Evolutionary conservation across 345 rosid species (phyloP), one percentile per base, ranked within the genome.

Genomic region (Citrus glauca): DNA sequence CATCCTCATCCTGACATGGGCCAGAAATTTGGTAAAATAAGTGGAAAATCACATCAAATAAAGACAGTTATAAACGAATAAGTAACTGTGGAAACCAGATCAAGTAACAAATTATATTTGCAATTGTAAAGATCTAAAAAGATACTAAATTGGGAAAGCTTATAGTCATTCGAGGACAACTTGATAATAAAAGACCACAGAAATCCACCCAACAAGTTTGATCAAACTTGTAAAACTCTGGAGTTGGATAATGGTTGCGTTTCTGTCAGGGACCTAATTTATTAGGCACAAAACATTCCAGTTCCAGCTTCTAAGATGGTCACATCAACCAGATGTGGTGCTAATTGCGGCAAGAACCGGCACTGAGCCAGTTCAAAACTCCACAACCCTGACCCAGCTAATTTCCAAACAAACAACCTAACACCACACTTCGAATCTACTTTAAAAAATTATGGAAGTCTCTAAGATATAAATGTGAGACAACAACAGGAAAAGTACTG

Each of bases 1-100:
- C 90, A 37, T 91, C 97, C 84, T 93, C 98, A 65, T 93, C 99
- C 98, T 95, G 88, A 27, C 81, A 85, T 28, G 14, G 40, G 64
- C 60, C 67, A 67, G 71, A 25, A 70, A 59, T 9, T 35, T 42
- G 38, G 60, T 7, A 53, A 71, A 27, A 35, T 33, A 25, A 24
- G 25, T 40, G 53, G n/a, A 64, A 24, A 74, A 61, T 20, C 62
- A 69, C 4, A 48, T 19, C 25, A 14, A 42, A 60, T 37, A 17
- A 59, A 33, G 56, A 69, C 25, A 59, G 48, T 63, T 20, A 6
- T 4, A 33, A 8, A 28, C 19, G 50, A 32, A 62, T 27, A 64
- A 16, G 55, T 38, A 11, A 38, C 6, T 2, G 45, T 5, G 71
- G 64, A n/a, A 72, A 60, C 10, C 32, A 63, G 4, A 57, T 32